phyloP scores from a whole-genome alignment of 2,329 filamentous ascomycete species.

The Colletotrichum cuscutae region DNA sequence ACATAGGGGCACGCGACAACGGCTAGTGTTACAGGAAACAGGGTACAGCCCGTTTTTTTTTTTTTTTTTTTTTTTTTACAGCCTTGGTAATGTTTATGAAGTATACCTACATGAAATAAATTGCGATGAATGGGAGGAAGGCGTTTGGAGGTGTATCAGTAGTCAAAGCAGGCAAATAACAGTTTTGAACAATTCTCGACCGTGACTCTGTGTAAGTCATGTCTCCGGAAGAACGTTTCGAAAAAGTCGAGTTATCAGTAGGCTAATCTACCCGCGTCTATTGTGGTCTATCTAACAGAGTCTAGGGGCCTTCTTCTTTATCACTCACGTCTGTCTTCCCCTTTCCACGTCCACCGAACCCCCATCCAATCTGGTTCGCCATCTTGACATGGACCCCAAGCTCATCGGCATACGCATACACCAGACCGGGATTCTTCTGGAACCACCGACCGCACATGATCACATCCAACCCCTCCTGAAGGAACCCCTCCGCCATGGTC shows the following conservation, averaged over 20 bases:
- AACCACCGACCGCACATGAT: slow-evolving; percentile 63
- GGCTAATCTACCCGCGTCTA: too few relatives aligned
- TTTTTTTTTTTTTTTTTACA: not conserved
- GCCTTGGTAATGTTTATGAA: slow-evolving; percentile 2
- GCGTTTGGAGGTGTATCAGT: slow-evolving; percentile 5
- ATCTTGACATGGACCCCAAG: slow-evolving; percentile 56
- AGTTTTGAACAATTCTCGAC: slow-evolving; percentile 6
- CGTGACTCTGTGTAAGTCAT: too few relatives aligned
- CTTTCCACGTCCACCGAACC: slow-evolving; percentile 54
- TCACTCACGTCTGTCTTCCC: not conserved
- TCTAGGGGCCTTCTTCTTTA: too few relatives aligned
- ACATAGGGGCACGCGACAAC: not conserved
- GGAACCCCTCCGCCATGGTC: slow-evolving; percentile 56
- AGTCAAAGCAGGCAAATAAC: slow-evolving; percentile 20
- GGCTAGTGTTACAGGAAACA: not conserved
- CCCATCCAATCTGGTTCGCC: slow-evolving; percentile 66
- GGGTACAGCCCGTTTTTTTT: not conserved
- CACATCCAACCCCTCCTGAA: slow-evolving; percentile 58
- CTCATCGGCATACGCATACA: slow-evolving; percentile 66
- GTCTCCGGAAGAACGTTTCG: too few relatives aligned
- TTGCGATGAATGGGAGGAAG: not conserved
- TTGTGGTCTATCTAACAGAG: too few relatives aligned
- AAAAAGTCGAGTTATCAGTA: too few relatives aligned
- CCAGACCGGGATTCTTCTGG: slow-evolving; percentile 67
- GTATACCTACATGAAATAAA: not conserved